A percentile compares a stretch with the other conserved stretches of the same genome.
phyloP scores from a whole-genome alignment of 208 protist genomes.

The Jaenimonas drosophilae region DNA sequence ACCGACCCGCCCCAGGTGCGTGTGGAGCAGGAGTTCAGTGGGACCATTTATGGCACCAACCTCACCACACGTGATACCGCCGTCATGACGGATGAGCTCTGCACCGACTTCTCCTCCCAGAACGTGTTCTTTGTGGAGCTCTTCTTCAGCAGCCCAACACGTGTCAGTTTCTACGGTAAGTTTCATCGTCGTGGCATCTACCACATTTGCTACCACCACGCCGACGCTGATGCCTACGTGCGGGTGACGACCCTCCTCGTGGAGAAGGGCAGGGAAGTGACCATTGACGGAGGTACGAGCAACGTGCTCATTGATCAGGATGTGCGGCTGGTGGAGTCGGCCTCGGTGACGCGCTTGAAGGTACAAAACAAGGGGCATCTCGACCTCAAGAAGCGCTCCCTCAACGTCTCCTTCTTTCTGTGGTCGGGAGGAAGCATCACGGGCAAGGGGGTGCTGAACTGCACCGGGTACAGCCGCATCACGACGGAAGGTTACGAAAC shows the following conservation, averaged over 20 bases:
- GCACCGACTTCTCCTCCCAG: slow-evolving; percentile 53
- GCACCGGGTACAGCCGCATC: slow-evolving; percentile 37
- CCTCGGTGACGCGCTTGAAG: slow-evolving; percentile 43
- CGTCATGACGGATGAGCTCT: slow-evolving; percentile 60
- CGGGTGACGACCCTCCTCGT: slow-evolving; percentile 58
- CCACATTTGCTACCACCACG: slow-evolving; percentile 67
- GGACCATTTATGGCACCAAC: slow-evolving; percentile 71
- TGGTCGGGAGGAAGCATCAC: slow-evolving; percentile 71
- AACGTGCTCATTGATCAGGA: slow-evolving; percentile 56
- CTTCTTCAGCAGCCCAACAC: slow-evolving; percentile 52
- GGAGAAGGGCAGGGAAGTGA: slow-evolving; percentile 35
- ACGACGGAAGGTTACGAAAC: slow-evolving; percentile 61
- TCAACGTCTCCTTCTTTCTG: slow-evolving; percentile 71
- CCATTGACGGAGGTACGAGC: slow-evolving; percentile 33
- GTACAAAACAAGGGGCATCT: slow-evolving; percentile 54
- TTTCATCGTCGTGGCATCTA: slow-evolving; percentile 62
- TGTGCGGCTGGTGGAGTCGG: slow-evolving; percentile 27
- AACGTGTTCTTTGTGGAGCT: slow-evolving; percentile 56
- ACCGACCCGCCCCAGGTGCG: slow-evolving; percentile 64
- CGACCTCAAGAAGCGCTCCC: slow-evolving; percentile 34
- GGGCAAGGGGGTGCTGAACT: slow-evolving; percentile 59
- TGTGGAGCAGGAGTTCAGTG: slow-evolving; percentile 59
- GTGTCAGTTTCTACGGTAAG: slow-evolving; percentile 50
- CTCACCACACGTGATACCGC: slow-evolving; percentile 58
- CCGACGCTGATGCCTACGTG: slow-evolving; percentile 45